Evolutionary conservation across 108 stramenopile genomes (phyloP), one percentile per base, ranked within the genome.

Genomic region (Fragilaria crotonensis): DNA sequence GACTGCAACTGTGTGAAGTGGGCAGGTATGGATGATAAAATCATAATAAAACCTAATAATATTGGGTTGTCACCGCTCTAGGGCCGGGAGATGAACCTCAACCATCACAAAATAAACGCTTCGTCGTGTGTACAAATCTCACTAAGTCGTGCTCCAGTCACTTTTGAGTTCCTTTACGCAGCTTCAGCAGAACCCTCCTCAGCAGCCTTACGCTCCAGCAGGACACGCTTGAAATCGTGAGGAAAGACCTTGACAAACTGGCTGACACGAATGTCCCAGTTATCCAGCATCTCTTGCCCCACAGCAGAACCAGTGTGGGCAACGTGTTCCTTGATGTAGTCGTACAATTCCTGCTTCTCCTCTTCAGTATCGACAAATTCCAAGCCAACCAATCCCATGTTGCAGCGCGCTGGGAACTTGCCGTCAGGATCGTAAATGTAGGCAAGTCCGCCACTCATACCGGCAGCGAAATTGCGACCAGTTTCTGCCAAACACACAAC

Each of bases 391-490:
- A 99, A 82, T 1, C 94, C 96, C 96, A 95, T 94, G 85, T 97
- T 99, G 90, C 95, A 97, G 25, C 94, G 72, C 23, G 69, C 81
- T 51, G 90, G 87, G 83, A 95, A 94, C 58, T 86, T 85, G 30
- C 78, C 77, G 20, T 95, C 72, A 11, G 95, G 96, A 63, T 99
- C 96, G 64, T 95, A 97, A 30, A 97, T 72, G 77, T 95, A 99
- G 1, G 95, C 96, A 63, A 95, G 78, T 27, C 98, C 98, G 25
- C 96, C 96, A 77, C 89, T 93, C 96, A 99, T 99, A 57, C 98
- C 98, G 25, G 98, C 98, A 62, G 91, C 96, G 70, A 96, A 96
- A 84, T 98, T 98, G 52, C 96, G 84, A 46, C 98, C 98, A 18
- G 95, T 96, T 29, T 82, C 76, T 41, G 96, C 98, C 44, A 97